Conservation (phyloP, 345 rosid species). For the Physaria fendleri region DNA sequence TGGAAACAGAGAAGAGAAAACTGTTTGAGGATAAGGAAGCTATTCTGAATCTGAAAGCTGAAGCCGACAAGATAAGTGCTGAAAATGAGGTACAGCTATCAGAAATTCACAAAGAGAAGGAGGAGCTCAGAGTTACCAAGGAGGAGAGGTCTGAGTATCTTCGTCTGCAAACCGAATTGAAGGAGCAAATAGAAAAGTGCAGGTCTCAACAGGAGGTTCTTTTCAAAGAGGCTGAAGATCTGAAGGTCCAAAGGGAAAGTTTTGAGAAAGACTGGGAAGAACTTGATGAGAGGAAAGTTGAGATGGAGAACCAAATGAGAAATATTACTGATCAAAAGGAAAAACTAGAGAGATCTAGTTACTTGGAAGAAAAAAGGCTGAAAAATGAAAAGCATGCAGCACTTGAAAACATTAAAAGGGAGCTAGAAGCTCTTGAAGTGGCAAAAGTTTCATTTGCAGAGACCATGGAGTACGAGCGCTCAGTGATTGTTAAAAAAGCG, state of each 20-base stretch:
- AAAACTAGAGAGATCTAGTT: conserved; percentile 54
- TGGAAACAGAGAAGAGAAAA: conserved; percentile 53
- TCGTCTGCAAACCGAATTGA: conserved; percentile 71
- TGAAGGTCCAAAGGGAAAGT: conserved; percentile 71
- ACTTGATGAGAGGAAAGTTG: conserved; percentile 67
- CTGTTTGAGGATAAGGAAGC: conserved; percentile 49
- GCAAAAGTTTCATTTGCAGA: conserved; percentile 67
- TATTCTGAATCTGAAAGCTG: conserved; percentile 46
- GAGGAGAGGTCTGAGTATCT: conserved; percentile 72
- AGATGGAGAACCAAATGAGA: conserved; percentile 50
- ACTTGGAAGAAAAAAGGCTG: conserved; percentile 65
- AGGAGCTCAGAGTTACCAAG: conserved; percentile 55
- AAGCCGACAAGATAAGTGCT: conserved; percentile 57
- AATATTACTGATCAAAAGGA: conserved; percentile 46
- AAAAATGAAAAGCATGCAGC: conserved; percentile 51
- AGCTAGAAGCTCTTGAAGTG: conserved; percentile 57
- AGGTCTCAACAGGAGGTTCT: conserved; percentile 68
- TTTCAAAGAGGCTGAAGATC: conserved; percentile 78
- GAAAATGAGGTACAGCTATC: conserved; percentile 58
- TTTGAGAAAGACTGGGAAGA: conserved; percentile 98
- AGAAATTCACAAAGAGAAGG: conserved; percentile 55
- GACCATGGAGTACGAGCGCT: conserved; percentile 66
- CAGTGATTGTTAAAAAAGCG: conserved; percentile 47
- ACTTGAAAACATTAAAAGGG: conserved; percentile 47
- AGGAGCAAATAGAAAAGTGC: conserved; percentile 66